These are phyloP conservation scores for Aphanomyces invadans DNA, from an alignment of 352 stramenopile species.

Conservation along the genomic window DNA sequence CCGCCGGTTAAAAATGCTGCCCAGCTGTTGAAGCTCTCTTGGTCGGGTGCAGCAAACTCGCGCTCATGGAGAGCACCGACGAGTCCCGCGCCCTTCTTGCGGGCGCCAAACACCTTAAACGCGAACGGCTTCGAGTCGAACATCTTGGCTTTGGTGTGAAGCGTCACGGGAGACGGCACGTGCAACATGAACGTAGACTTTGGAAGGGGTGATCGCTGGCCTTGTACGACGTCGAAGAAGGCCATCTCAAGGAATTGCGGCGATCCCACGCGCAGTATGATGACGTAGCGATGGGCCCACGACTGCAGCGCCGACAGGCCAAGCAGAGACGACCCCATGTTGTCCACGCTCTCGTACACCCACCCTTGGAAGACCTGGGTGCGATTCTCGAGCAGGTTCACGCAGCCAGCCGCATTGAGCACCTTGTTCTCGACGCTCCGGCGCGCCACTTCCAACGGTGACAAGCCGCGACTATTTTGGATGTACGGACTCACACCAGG, in stretches of 20 bases:
- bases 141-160: not conserved
- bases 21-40: not conserved
- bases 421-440: not conserved
- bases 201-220: constrained; percentile 1
- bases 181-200: not conserved
- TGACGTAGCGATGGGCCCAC: not conserved
- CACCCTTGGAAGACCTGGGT: constrained; percentile 12
- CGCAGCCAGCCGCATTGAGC: not conserved
- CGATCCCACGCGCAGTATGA: constrained; percentile 9
- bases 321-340: not conserved
- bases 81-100: not conserved
- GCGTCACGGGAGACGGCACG: not conserved
- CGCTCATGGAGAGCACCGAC: not conserved
- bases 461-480: not conserved
- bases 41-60: constrained; percentile 6
- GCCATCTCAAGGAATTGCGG: constrained; percentile 4
- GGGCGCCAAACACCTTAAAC: not conserved
- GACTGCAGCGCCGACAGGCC: not conserved
- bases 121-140: not conserved
- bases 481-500: not conserved
- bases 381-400: constrained; percentile 3
- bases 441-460: constrained; percentile 4
- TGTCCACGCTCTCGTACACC: constrained; percentile 10
- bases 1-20: not conserved
- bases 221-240: constrained; percentile 12